A percentile compares a stretch with the other conserved stretches of the same genome.
Evolutionary conservation across 164 flowering plant species (phyloP).

Genomic region (Buxus sempervirens): DNA sequence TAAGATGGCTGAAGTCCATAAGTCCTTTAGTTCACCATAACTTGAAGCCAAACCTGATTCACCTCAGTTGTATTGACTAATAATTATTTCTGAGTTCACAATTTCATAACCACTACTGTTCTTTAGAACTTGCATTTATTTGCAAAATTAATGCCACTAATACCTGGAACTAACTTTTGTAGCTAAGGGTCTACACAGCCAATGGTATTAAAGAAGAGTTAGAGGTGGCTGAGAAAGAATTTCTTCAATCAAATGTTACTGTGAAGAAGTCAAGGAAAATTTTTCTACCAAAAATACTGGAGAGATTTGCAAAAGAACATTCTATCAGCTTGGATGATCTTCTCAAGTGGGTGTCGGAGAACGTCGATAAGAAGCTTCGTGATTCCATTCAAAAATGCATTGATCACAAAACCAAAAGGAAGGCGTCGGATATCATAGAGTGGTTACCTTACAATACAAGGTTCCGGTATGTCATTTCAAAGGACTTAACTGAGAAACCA

Average conservation of each 20-base stretch:
- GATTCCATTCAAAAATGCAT: constrained; percentile 59
- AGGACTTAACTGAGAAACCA: constrained; percentile 63
- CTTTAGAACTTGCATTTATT: not conserved
- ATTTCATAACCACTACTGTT: not conserved
- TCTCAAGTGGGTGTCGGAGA: constrained; percentile 58
- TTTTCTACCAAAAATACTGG: constrained; percentile 63
- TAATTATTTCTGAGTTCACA: not conserved
- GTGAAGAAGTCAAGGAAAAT: constrained; percentile 73
- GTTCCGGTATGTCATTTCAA: constrained; percentile 57
- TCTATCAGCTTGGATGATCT: constrained; percentile 46
- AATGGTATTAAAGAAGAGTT: constrained; percentile 59
- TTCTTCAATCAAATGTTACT: constrained; percentile 65
- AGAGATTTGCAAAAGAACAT: constrained; percentile 67
- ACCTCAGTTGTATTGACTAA: no score
- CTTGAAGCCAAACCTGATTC: not conserved
- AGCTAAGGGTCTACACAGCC: constrained; percentile 79
- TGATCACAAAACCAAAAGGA: constrained; percentile 35
- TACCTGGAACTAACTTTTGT: constrained; percentile 9
- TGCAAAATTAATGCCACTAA: not conserved
- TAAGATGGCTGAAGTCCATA: no score
- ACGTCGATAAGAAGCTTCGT: constrained; percentile 62
- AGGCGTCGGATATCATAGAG: constrained; percentile 54
- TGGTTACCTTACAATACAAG: constrained; percentile 77
- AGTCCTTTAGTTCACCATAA: no score
- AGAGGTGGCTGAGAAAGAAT: constrained; percentile 62